Base-by-base conservation (phyloP, 2,329 filamentous ascomycete species). In the Aspergillus carbonarius region DNA sequence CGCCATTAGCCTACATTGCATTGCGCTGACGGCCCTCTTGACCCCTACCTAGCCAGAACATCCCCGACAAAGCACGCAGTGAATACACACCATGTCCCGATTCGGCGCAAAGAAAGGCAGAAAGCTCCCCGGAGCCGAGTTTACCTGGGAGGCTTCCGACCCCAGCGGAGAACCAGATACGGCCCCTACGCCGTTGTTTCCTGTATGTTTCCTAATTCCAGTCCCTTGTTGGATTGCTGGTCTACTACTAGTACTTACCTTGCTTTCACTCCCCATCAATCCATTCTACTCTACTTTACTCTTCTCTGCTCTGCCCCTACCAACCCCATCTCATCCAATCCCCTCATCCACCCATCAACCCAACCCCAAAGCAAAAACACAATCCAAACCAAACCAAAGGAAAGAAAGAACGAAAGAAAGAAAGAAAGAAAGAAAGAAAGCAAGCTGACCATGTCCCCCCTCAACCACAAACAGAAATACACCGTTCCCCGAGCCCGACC, bases 121-220 rank as follows among this genome's bases (percentile, higher is more conserved):
- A 52, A 74, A 72, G 58, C 65, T 74, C 17, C 76, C 76, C 17
- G 76, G 76, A 18, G 71, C 75, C 30, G 76, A 78, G 61, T 77
- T 78, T 58, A 73, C 69, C 37, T 78, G 75, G 75, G 73, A 77
- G 44, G 67, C 68, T 17, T 50, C 50, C 25, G 75, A 75, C 39
- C 68, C 72, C 32, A 74, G 69, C 54, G 75, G 78, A 63, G 68
- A 75, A 58, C 68, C 72, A 35, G 76, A 78, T 60, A 76, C 70
- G 37, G 78, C 76, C 60, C 80, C 80, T 13, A 77, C 76, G 27
- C 78, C 78, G 57, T 67, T 80, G 37, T 82, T 78, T 63, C 80
- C 80, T 57, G 80, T 82, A 73, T 39, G 73, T 70, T 58, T 55
- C 20, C 12, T 44, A 27, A 27, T 37, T 17, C 30, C 52, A 23